Base-by-base conservation (phyloP, 805 yeast genomes). In the Wickerhamiella cacticola region DNA sequence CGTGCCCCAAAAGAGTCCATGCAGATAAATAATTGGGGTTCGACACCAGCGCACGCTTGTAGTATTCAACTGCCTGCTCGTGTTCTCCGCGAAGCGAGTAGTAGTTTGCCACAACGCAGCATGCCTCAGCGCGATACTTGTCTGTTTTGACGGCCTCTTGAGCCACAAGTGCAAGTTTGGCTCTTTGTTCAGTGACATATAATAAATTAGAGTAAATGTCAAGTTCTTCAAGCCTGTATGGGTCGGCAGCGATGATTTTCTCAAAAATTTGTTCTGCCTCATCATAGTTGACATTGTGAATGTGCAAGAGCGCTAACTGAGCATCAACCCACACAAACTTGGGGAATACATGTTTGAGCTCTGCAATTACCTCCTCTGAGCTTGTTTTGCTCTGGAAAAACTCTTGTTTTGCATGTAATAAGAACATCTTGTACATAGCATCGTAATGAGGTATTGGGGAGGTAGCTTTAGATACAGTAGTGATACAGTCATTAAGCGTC, bases 1-100 rank as follows among this genome's bases (percentile, higher is more conserved):
- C 99, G 64, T 92, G 99, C 9, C 99, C 99, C 96, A 92, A 87
- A 50, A 92, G 69, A 0, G 97, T 92, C 97, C 97, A 92, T 0
- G 97, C 96, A 53, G 86, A 77, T 16, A 87, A 68, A 56, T 94
- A 85, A 55, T 77, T 77, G 52, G 82, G 76, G 60, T 87, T 83
- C 51, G 92, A 69, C 0, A 84, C 76, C 33, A 92, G 68, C 0
- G 98, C 98, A 48, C 97, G 72, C 56, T 86, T 81, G 60, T 88
- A 92, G 64, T 86, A 87, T 78, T 82, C 78, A 51, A 92, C 85
- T 0, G 99, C 94, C 64, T 83, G 84, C 62, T 87, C 96, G 64
- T 92, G 98, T 56, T 92, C 95, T 52, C 87, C 84, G 56, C 82
- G 79, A 63, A 92, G 73, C 29, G 95, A 83, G 63, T 88, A 88